Evolutionary conservation across 83 land plant genomes (phyloP).

Genomic region (Picea abies): DNA sequence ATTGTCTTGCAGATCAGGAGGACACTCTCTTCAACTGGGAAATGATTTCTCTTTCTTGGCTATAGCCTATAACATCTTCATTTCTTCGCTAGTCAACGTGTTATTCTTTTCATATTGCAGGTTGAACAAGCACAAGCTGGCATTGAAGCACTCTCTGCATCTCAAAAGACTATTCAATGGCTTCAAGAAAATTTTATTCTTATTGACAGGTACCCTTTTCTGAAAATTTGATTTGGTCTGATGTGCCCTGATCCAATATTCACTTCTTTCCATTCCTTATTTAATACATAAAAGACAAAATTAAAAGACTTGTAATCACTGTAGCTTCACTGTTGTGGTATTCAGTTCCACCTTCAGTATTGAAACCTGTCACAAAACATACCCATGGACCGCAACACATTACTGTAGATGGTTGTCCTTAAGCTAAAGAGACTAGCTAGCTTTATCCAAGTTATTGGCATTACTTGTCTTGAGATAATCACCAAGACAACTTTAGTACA

Average conservation of each 20-base stretch:
- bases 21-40: background rate
- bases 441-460: too few species aligned
- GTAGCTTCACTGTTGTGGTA: background rate
- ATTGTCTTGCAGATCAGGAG: background rate
- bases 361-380: too few species aligned
- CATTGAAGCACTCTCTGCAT: conserved; percentile 75
- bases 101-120: conserved; percentile 33
- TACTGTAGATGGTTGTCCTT: too few species aligned
- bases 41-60: too few species aligned
- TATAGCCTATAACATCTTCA: too few species aligned
- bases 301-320: background rate
- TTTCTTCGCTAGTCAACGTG: too few species aligned
- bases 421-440: too few species aligned
- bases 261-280: too few species aligned
- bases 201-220: conserved; percentile 83
- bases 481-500: too few species aligned
- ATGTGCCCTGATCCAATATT: background rate
- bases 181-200: conserved; percentile 79
- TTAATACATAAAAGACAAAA: background rate
- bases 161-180: conserved; percentile 67
- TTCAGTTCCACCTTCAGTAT: background rate
- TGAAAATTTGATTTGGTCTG: background rate
- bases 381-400: too few species aligned
- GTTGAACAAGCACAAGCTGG: conserved; percentile 97
- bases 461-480: too few species aligned